Percentiles rank a stretch among this genome's conserved stretches.
These are phyloP conservation scores for Fusarium sp. DNA, from an alignment of 2,329 filamentous ascomycete species.

Conservation along the genomic window DNA sequence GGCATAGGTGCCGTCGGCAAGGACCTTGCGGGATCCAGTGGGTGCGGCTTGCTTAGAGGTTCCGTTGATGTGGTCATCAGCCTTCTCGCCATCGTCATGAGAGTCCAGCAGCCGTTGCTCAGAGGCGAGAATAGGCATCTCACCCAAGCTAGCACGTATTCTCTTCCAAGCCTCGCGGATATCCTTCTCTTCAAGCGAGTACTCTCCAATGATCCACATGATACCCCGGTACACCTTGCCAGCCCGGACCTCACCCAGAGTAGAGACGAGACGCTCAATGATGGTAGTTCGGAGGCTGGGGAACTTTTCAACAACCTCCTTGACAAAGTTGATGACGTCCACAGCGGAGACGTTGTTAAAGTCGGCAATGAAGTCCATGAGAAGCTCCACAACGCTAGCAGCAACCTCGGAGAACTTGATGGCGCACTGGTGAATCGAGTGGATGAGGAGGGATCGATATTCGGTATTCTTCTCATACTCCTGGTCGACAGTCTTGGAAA, in stretches of 20 bases:
- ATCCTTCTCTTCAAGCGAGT: constrained; percentile 91
- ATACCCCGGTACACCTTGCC: constrained; percentile 98
- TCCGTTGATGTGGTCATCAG: constrained; percentile 79
- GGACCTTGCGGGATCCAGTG: constrained; percentile 87
- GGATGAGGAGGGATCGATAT: constrained; percentile 94
- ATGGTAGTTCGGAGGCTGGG: constrained; percentile 89
- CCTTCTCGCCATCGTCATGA: constrained; percentile 76
- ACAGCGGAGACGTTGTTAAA: constrained; percentile 98
- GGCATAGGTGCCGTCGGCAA: constrained; percentile 97
- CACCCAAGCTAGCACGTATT: constrained; percentile 91
- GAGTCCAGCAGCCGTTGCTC: constrained; percentile 93
- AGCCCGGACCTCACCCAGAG: constrained; percentile 90
- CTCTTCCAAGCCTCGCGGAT: constrained; percentile 97
- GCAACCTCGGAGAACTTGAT: constrained; percentile 99
- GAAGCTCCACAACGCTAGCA: constrained; percentile 91
- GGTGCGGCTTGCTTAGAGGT: constrained; percentile 80
- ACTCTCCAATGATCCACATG: constrained; percentile 98
- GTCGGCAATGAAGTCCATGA: constrained; percentile 99
- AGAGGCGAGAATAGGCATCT: constrained; percentile 95
- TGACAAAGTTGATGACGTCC: constrained; percentile 98
- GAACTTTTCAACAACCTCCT: constrained; percentile 99
- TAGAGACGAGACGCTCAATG: constrained; percentile 88
- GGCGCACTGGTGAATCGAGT: constrained; percentile 97
- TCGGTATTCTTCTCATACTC: constrained; percentile 99
- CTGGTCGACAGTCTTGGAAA: constrained; percentile 97